These are phyloP conservation scores for Fusarium falciforme DNA, from an alignment of 2,329 filamentous ascomycete genomes.

Conservation along the genomic window DNA sequence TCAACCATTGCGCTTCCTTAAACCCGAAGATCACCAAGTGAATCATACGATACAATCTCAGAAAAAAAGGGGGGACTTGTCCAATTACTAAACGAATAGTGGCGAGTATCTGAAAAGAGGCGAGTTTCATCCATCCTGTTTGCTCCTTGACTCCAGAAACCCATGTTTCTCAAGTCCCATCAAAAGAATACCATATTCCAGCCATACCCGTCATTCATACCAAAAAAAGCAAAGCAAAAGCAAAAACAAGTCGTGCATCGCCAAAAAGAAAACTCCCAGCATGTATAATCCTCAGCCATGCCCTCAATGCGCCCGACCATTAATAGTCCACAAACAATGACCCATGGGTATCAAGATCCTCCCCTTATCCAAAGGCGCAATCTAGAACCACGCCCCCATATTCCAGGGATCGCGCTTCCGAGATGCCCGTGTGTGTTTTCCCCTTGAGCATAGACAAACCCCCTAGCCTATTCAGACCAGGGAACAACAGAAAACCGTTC, in stretches of 20 bases:
- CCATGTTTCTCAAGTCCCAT: constrained; percentile 2
- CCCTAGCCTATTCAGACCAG: neutral
- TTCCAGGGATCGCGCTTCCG: constrained; percentile 17
- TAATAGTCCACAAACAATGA: constrained; percentile 13
- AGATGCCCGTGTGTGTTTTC: neutral
- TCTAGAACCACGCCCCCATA: constrained; percentile 3
- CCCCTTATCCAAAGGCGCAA: neutral
- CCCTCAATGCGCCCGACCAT: constrained; percentile 1
- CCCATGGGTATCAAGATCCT: neutral
- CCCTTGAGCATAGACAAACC: neutral
- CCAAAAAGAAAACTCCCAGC: constrained; percentile 1
- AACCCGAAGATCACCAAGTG: neutral
- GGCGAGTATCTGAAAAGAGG: constrained; percentile 32
- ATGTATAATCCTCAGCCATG: constrained; percentile 7
- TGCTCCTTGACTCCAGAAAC: constrained; percentile 28
- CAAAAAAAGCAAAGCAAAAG: neutral
- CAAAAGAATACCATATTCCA: neutral
- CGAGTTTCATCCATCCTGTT: constrained; percentile 21
- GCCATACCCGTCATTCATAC: neutral
- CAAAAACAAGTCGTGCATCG: neutral
- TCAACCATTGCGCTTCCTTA: neutral
- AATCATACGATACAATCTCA: constrained; percentile 7
- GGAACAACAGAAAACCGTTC: constrained; percentile 11
- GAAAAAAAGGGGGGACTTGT: neutral
- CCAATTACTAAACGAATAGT: constrained; percentile 9